phyloP scores from a whole-genome alignment of 768 basidiomycete genomes.

The Mycena vitilis region DNA sequence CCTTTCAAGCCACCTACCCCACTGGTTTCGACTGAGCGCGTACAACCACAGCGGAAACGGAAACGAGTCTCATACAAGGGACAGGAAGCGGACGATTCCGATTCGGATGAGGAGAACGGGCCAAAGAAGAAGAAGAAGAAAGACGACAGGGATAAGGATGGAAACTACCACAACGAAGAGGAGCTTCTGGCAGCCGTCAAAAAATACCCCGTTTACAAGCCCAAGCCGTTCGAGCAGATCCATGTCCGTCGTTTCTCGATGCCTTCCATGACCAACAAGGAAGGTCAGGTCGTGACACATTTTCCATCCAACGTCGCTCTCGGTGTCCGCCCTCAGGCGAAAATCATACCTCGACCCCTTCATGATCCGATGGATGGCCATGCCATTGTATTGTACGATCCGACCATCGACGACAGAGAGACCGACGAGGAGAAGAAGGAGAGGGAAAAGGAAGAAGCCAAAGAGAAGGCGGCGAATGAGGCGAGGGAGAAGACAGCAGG shows the following conservation, averaged over 20 bases:
- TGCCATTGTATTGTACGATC: constrained; percentile 97
- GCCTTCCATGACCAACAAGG: constrained; percentile 81
- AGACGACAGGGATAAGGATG: constrained; percentile 64
- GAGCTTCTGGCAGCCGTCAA: constrained; percentile 71
- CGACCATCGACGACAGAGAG: constrained; percentile 92
- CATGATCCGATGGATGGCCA: constrained; percentile 98
- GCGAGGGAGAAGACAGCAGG: constrained; percentile 78
- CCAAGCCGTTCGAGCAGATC: constrained; percentile 78
- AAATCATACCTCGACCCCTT: constrained; percentile 89
- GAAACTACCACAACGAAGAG: constrained; percentile 69
- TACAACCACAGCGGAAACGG: constrained; percentile 81
- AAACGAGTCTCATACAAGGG: constrained; percentile 91
- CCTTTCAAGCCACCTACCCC: constrained; percentile 83
- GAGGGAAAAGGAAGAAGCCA: constrained; percentile 79
- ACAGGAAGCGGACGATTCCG: constrained; percentile 66
- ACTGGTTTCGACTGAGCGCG: constrained; percentile 56
- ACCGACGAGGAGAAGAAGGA: constrained; percentile 87
- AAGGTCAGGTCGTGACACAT: constrained; percentile 70
- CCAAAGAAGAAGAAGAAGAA: constrained; percentile 78
- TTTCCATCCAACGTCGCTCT: constrained; percentile 77
- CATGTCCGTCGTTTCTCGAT: constrained; percentile 78
- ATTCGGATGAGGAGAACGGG: constrained; percentile 63
- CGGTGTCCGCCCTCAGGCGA: constrained; percentile 85
- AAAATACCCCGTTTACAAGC: constrained; percentile 83
- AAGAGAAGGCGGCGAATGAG: constrained; percentile 69